Evolutionary conservation across 2,329 filamentous ascomycete genomes (phyloP), one percentile per base, ranked within the genome.

Genomic region (Alternaria metachromatica): DNA sequence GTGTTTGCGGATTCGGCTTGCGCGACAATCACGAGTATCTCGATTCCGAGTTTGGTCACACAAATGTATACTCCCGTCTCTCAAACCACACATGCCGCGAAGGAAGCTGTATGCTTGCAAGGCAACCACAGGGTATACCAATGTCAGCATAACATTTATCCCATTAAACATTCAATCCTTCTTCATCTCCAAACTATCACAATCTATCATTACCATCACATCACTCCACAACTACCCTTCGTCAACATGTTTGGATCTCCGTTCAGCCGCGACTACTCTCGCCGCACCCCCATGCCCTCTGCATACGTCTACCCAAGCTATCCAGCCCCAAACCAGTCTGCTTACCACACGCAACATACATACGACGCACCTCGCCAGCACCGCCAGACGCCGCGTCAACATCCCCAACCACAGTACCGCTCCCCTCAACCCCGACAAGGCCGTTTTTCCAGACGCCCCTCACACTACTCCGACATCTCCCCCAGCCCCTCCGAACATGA

Each of bases 1-100:
- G 49, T 54, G 55, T 66, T 61, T 66, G 61, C 58, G 46, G 55
- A 54, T 55, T 50, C 21, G 4, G 55, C 23, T 51, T 56, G 50
- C 44, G 26, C 25, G 46, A 53, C 53, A 55, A 65, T 49, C 56
- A 54, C 26, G 45, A 23, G 13, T 56, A 30, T 44, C 21, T 54
- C 12, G n/a, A 48, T 37, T 26, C 54, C 48, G 48, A 62, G 37
- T 51, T 58, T 33, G 48, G 48, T 58, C 33, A 48, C 46, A 58
- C 54, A 4, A 46, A 53, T 48, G 54, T 41, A 23, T 54, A 23
- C 30, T 48, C 26, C 60, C 60, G 60, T 58, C 30, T 20, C 33
- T 46, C 49, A 41, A 57, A 58, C 46, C n/a, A 50, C 48, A 51
- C 51, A 55, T 53, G 28, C 41, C 5, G n/a, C 26, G 46, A 15